phyloP scores from a whole-genome alignment of 768 basidiomycete genomes.

The Neoboletus subvelutipes region DNA sequence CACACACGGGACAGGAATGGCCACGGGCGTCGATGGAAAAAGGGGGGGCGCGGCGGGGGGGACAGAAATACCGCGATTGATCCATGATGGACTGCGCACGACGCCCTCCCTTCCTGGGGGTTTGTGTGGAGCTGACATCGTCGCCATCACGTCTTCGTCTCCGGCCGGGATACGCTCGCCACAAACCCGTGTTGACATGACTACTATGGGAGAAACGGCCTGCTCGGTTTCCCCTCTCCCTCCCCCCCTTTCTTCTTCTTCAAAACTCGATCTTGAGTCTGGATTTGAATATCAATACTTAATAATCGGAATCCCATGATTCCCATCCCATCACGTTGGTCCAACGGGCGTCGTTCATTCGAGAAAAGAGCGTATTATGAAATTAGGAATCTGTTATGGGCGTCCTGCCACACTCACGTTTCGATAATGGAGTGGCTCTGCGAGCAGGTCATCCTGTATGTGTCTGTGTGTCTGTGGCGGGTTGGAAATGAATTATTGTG shows the following conservation, averaged over 20 bases:
- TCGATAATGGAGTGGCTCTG: neutral
- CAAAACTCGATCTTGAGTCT: too few relatives aligned
- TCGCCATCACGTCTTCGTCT: conserved; percentile 3
- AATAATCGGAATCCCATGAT: too few relatives aligned
- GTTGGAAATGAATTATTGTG: conserved; percentile 16
- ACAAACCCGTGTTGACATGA: conserved; percentile 13
- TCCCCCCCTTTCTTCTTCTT: too few relatives aligned
- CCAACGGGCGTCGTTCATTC: too few relatives aligned
- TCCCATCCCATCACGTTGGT: too few relatives aligned
- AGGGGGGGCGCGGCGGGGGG: neutral
- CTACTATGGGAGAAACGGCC: conserved; percentile 13
- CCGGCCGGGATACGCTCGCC: neutral
- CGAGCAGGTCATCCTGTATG: neutral
- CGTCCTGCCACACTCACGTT: neutral
- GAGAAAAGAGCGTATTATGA: too few relatives aligned
- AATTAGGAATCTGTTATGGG: neutral
- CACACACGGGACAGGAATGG: conserved; percentile 6
- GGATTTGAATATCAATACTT: too few relatives aligned
- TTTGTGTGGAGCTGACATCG: conserved; percentile 13
- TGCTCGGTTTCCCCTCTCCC: neutral
- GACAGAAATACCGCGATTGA: neutral
- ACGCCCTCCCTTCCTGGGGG: neutral
- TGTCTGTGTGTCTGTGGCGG: neutral
- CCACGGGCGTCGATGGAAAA: conserved; percentile 3
- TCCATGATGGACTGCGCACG: neutral